Evolutionary conservation across 176 grass and related monocot genomes (phyloP), one percentile per base, ranked within the genome.

Genomic region (Carex littledalei): DNA sequence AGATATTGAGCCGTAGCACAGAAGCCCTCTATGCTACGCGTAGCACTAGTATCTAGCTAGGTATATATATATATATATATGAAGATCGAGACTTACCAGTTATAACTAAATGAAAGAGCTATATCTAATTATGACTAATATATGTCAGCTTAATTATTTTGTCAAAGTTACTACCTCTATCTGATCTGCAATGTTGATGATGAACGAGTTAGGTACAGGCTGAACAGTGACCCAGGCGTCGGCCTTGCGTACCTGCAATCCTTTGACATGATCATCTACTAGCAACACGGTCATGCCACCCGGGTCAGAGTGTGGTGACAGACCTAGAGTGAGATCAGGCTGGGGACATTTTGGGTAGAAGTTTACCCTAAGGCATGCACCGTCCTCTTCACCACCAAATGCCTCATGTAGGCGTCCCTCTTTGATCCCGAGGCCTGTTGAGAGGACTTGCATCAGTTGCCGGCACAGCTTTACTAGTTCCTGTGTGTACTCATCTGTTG

Each of bases 291-390:
- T 97, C 88, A 97, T 87, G 79, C 87, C 94, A 47, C 94, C 94
- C 11, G 94, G 94, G 83, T 97, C 94, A 4, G 94, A 97, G 90
- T 97, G 94, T 22, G 86, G 77, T 17, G 88, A 89, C 9, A 97
- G 79, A 62, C 94, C 94, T 60, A 97, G 86, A 69, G 92, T 90
- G 11, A 97, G 92, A 14, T 97, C 94, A 6, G 94, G 94, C 92
- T 94, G 94, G 73, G 94, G 92, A 83, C 94, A 97, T 79, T 77
- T 88, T 6, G 94, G 82, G 88, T 97, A 97, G 82, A 97, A 94
- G 83, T 97, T 97, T 24, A 90, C 83, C 74, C 94, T 84, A 71
- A 97, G 6, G 80, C 92, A 94, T 12, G 90, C 90, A 12, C 86
- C 94, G 31, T 90, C 88, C 14, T 83, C 66, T 16, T 84, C 86